Conservation (phyloP, 495 filamentous ascomycete species). For the Clohesyomyces aquaticus region DNA sequence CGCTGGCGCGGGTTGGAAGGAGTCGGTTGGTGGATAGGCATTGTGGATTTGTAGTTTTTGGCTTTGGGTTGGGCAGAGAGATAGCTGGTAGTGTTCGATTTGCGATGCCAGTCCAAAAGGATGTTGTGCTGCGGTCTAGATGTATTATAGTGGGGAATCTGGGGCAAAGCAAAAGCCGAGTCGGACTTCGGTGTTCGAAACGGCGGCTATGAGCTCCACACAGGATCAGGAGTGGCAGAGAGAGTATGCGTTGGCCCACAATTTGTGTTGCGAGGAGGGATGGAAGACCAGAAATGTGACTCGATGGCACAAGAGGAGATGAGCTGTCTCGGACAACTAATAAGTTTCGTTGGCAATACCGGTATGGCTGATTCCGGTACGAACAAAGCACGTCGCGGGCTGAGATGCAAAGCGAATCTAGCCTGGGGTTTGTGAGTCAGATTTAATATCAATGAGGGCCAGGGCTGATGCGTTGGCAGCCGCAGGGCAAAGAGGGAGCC, state of each 20-base stretch:
- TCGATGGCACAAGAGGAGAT: constrained; percentile 21
- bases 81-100: constrained; percentile 17
- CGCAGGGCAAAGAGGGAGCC: constrained; percentile 10
- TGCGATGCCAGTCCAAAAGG: too few relatives aligned
- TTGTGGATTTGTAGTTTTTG: constrained; percentile 17
- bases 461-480: constrained; percentile 38
- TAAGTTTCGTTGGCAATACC: constrained; percentile 36
- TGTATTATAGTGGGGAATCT: too few relatives aligned
- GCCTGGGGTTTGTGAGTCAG: constrained; percentile 31
- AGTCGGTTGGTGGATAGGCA: constrained; percentile 19
- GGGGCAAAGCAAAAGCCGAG: constrained; percentile 22
- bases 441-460: constrained; percentile 29
- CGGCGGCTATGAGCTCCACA: not conserved
- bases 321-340: constrained; percentile 35
- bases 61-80: not conserved
- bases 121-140: not conserved
- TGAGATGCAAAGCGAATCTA: constrained; percentile 25
- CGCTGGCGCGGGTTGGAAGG: constrained; percentile 41
- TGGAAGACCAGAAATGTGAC: constrained; percentile 3
- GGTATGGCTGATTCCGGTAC: constrained; percentile 29
- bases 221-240: not conserved
- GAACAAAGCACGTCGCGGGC: constrained; percentile 14
- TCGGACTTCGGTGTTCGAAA: constrained; percentile 15
- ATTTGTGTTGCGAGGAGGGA: constrained; percentile 9
- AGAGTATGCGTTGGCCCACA: not conserved